Conservation (phyloP, 805 yeast genomes). For the Cyberlindnera maclurae region DNA sequence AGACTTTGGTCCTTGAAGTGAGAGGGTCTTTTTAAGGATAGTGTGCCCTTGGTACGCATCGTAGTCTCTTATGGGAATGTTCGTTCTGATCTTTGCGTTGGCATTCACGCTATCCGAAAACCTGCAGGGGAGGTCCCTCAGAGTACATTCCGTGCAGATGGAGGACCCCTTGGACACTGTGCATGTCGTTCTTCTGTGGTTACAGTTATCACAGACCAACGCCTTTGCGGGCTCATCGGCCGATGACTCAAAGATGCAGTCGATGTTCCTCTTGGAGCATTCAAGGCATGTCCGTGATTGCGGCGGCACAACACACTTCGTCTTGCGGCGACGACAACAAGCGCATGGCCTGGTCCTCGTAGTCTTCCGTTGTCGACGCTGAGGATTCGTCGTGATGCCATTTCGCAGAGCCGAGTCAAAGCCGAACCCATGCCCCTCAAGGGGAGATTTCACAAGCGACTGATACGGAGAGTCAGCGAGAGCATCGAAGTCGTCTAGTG, state of each 20-base stretch:
- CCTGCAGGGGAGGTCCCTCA: constrained; percentile 21
- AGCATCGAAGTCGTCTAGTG: too few species aligned
- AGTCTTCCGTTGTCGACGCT: constrained; percentile 6
- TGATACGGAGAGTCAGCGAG: not conserved
- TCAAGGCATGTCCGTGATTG: constrained; percentile 11
- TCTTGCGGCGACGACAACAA: constrained; percentile 31
- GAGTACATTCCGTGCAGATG: constrained; percentile 20
- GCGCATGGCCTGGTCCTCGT: constrained; percentile 30
- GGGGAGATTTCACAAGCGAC: constrained; percentile 4
- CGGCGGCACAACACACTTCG: constrained; percentile 12
- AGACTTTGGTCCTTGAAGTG: constrained; percentile 24
- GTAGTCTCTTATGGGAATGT: constrained; percentile 23
- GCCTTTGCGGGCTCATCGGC: constrained; percentile 1
- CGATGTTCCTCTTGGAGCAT: constrained; percentile 12
- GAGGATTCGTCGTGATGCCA: constrained; percentile 9
- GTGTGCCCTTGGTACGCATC: constrained; percentile 24
- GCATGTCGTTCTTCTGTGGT: constrained; percentile 20
- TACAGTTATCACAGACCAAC: constrained; percentile 19
- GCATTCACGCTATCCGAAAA: constrained; percentile 9
- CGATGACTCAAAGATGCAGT: constrained; percentile 9
- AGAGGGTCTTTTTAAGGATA: constrained; percentile 22
- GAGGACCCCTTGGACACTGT: constrained; percentile 11
- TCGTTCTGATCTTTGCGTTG: constrained; percentile 16
- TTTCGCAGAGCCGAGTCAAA: constrained; percentile 4
- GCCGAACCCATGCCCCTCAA: constrained; percentile 3